These are phyloP conservation scores for Schizopora paradoxa DNA, from an alignment of 1,284 basidiomycete genomes.

Conservation along the genomic window DNA sequence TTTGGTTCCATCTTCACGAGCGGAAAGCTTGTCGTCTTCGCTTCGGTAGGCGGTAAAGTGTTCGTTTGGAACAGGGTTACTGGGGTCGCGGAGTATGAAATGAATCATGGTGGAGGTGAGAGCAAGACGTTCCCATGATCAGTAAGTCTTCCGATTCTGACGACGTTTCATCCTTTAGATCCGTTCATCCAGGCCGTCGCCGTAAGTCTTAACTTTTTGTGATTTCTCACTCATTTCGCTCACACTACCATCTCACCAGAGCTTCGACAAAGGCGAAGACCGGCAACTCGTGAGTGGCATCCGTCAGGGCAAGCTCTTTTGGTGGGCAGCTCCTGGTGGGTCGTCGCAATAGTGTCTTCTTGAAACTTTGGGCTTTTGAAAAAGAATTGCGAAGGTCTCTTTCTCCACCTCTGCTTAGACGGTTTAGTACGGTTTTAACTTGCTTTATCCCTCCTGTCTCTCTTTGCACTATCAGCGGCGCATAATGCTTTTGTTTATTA, in stretches of 20 bases:
- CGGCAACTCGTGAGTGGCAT: slow-evolving; percentile 9
- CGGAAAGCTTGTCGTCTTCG: slow-evolving; percentile 50
- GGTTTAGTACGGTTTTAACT: too few species aligned
- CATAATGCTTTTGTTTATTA: too few species aligned
- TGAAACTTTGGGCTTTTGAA: too few species aligned
- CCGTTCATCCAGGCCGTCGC: slow-evolving; percentile 4
- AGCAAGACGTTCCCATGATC: not conserved
- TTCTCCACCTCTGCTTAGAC: too few species aligned
- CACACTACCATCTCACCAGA: slow-evolving; percentile 1
- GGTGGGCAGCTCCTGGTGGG: slow-evolving; percentile 7
- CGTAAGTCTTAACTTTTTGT: not conserved
- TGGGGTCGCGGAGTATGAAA: slow-evolving; percentile 44
- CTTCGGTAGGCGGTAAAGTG: slow-evolving; percentile 43
- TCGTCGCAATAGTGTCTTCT: not conserved
- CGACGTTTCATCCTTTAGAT: not conserved
- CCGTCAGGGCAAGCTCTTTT: slow-evolving; percentile 5
- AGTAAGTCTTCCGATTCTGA: not conserved
- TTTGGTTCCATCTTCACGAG: slow-evolving; percentile 50
- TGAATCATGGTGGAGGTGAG: slow-evolving; percentile 40
- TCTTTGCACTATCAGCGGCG: too few species aligned
- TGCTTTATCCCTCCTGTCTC: too few species aligned
- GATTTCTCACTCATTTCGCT: not conserved
- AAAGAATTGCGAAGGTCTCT: too few species aligned
- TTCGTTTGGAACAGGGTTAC: slow-evolving; percentile 56
- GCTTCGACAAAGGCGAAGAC: slow-evolving; percentile 3